A percentile compares a stretch with the other conserved stretches of the same genome.
These are phyloP conservation scores for Penicillium argentinense DNA, from an alignment of 495 filamentous ascomycete species.

Conservation along the genomic window DNA sequence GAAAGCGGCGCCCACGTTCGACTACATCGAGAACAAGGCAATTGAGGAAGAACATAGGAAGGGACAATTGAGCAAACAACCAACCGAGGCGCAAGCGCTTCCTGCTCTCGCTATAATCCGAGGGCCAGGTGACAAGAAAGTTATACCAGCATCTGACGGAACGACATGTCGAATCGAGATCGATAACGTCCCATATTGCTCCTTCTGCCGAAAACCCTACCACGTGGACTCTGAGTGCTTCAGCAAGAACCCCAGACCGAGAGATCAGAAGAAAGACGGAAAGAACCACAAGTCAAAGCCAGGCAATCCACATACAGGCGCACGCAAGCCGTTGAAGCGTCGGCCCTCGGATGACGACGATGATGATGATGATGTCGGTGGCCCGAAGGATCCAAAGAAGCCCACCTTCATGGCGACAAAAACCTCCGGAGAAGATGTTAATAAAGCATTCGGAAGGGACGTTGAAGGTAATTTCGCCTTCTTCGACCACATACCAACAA, in stretches of 20 bases:
- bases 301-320: conserved; percentile 6
- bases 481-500: conserved; percentile 6
- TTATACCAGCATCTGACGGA: conserved; percentile 10
- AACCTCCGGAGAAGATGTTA: conserved; percentile 10
- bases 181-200: conserved; percentile 11
- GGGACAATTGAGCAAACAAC: conserved; percentile 13
- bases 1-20: conserved; percentile 12
- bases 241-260: conserved; percentile 13
- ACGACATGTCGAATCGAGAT: conserved; percentile 15
- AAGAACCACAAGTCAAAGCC: conserved; percentile 5
- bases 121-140: conserved; percentile 6
- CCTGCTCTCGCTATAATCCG: conserved; percentile 10
- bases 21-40: conserved; percentile 20
- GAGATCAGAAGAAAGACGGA: conserved; percentile 2
- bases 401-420: conserved; percentile 14
- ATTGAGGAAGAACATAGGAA: conserved; percentile 19
- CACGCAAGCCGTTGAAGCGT: conserved; percentile 10
- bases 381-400: conserved; percentile 8
- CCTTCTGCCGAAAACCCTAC: conserved; percentile 16
- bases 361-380: conserved; percentile 9
- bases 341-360: conserved; percentile 10
- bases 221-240: conserved; percentile 10
- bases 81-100: conserved; percentile 10
- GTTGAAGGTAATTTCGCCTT: conserved; percentile 10
- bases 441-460: conserved; percentile 11